Conservation (phyloP, 768 basidiomycete genomes). For the Myochromella boudieri region DNA sequence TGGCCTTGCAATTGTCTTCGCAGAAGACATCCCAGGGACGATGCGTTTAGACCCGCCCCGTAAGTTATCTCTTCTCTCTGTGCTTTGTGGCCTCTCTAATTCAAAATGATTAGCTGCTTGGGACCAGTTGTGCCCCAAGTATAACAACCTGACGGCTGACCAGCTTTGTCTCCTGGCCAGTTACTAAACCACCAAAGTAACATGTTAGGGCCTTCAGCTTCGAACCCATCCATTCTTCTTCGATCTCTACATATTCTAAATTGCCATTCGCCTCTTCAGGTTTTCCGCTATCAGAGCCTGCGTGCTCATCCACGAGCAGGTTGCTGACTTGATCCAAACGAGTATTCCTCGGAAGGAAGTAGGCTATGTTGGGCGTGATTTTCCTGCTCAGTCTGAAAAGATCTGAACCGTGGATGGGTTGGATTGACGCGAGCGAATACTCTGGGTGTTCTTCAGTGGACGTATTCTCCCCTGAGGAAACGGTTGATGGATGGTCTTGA, state of each 20-base stretch:
- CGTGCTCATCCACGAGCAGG: constrained; percentile 16
- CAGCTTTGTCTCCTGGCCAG: constrained; percentile 54
- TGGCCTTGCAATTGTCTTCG: constrained; percentile 32
- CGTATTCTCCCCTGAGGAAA: constrained; percentile 5
- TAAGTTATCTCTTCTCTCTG: constrained; percentile 8
- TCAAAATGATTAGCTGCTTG: constrained; percentile 32
- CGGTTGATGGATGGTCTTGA: constrained; percentile 9
- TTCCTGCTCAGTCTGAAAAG: constrained; percentile 73
- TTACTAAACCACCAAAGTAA: constrained; percentile 85
- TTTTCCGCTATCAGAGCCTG: neutral
- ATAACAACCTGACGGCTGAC: constrained; percentile 7
- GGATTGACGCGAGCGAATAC: constrained; percentile 71
- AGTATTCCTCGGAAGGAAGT: constrained; percentile 85
- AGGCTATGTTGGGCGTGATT: constrained; percentile 84
- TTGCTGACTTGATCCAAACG: constrained; percentile 68
- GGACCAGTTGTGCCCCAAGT: constrained; percentile 35
- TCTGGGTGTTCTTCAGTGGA: constrained; percentile 39
- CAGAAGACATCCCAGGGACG: constrained; percentile 27
- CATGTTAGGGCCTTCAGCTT: constrained; percentile 94
- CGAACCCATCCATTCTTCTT: constrained; percentile 95
- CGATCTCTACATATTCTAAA: constrained; percentile 76
- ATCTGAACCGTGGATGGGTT: constrained; percentile 80
- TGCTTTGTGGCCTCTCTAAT: neutral
- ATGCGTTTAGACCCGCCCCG: constrained; percentile 21
- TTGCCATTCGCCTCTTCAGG: constrained; percentile 8